A percentile compares a stretch with the other conserved stretches of the same genome.
Evolutionary conservation across 345 rosid species (phyloP).

Genomic region (Euphorbia peplus): DNA sequence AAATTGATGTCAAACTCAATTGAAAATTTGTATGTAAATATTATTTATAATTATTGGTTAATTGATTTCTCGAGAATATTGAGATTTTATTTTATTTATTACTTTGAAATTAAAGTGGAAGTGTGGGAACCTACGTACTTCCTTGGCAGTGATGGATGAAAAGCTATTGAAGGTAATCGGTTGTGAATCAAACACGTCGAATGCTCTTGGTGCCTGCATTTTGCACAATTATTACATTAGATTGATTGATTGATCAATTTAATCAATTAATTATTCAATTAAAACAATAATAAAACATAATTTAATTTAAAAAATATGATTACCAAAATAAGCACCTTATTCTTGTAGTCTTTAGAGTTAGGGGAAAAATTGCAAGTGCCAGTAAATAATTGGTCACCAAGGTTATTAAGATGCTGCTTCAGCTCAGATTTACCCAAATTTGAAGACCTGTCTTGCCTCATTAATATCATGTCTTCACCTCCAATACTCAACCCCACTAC

Average conservation of each 20-base stretch:
- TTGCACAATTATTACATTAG: not conserved
- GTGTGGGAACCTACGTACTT: constrained; percentile 79
- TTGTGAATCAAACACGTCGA: constrained; percentile 63
- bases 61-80: too few relatives aligned
- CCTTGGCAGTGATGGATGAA: constrained; percentile 46
- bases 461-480: constrained; percentile 68
- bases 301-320: too few relatives aligned
- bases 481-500: constrained; percentile 76
- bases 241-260: not conserved
- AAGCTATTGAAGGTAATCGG: constrained; percentile 39
- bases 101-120: too few relatives aligned
- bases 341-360: constrained; percentile 34
- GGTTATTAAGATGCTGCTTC: constrained; percentile 60
- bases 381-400: constrained; percentile 77
- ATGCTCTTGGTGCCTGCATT: constrained; percentile 69
- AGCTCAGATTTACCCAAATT: constrained; percentile 53
- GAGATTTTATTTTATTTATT: too few relatives aligned
- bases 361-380: constrained; percentile 61
- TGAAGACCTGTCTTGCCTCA: constrained; percentile 65
- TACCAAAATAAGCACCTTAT: constrained; percentile 43
- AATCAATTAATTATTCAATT: not conserved
- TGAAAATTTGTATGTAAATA: too few relatives aligned
- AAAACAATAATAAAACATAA: constrained; percentile 10
- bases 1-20: too few relatives aligned
- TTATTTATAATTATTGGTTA: too few relatives aligned